Conservation (phyloP, 2,329 filamentous ascomycete species). For the Microcyclosporella mali region DNA sequence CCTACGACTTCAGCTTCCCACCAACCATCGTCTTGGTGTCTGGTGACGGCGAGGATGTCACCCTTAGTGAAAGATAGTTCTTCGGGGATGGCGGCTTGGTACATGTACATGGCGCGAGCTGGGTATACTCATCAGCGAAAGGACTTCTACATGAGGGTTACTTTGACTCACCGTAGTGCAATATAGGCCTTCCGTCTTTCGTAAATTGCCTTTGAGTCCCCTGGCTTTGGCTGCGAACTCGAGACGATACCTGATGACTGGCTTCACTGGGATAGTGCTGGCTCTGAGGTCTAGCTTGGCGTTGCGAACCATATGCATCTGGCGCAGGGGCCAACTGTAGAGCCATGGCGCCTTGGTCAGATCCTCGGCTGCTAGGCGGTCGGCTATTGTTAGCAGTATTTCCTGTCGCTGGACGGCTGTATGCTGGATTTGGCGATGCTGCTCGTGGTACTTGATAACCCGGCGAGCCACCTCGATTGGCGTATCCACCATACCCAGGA, state of each 20-base stretch:
- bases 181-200: slow-evolving; percentile 74
- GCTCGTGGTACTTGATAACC: slow-evolving; percentile 36
- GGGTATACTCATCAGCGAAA: slow-evolving; percentile 10
- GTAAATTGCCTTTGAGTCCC: slow-evolving; percentile 83
- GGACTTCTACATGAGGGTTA: not conserved
- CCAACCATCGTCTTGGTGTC: slow-evolving; percentile 96
- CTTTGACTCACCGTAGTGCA: slow-evolving; percentile 79
- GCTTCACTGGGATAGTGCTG: slow-evolving; percentile 37
- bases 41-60: slow-evolving; percentile 79
- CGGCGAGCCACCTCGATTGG: slow-evolving; percentile 35
- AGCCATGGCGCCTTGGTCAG: slow-evolving; percentile 39
- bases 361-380: slow-evolving; percentile 39
- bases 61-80: slow-evolving; percentile 90
- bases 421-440: slow-evolving; percentile 34
- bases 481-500: slow-evolving; percentile 30
- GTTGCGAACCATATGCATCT: slow-evolving; percentile 35
- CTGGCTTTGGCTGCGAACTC: slow-evolving; percentile 72
- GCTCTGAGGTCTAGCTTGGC: slow-evolving; percentile 39
- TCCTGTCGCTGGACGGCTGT: slow-evolving; percentile 33
- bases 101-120: slow-evolving; percentile 88
- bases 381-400: slow-evolving; percentile 31
- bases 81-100: slow-evolving; percentile 89
- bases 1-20: slow-evolving; percentile 95
- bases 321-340: slow-evolving; percentile 41
- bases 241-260: slow-evolving; percentile 35